Percentiles rank a stretch among this genome's conserved stretches.
phyloP scores from a whole-genome alignment of 495 filamentous ascomycete genomes.

The Entonaema liquescens region DNA sequence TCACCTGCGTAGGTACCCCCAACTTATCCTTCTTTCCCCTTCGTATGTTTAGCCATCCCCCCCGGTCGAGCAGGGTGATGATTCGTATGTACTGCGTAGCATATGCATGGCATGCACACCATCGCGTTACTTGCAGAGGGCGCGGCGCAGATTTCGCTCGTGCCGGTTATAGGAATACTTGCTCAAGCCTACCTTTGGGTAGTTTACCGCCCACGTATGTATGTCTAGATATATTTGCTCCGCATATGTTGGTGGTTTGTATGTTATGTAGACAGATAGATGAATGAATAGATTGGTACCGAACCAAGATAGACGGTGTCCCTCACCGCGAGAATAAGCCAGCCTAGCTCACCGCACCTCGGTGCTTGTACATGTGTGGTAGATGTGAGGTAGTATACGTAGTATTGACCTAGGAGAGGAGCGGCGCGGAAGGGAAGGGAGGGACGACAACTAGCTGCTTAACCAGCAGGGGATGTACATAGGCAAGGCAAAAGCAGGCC shows the following conservation, averaged over 20 bases:
- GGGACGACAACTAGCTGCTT: neutral
- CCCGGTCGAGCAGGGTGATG: neutral
- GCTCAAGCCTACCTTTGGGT: neutral
- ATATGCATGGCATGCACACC: slow-evolving; percentile 1
- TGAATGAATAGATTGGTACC: neutral
- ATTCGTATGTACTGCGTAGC: slow-evolving; percentile 6
- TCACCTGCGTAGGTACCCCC: too few relatives aligned
- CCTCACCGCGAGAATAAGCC: slow-evolving; percentile 2
- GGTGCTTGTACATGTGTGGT: neutral
- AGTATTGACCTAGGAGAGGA: neutral
- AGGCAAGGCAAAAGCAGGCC: slow-evolving; percentile 6
- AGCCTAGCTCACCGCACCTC: neutral
- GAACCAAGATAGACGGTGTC: neutral
- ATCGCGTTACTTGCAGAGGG: slow-evolving; percentile 7
- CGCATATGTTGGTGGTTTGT: neutral
- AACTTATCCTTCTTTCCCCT: too few relatives aligned
- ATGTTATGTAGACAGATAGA: neutral
- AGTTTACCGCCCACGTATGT: neutral
- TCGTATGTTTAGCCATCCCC: neutral
- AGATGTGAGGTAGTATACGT: neutral
- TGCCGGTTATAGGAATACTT: neutral
- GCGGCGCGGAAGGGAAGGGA: neutral
- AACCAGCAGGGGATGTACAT: neutral
- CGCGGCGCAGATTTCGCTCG: neutral
- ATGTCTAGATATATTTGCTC: neutral